phyloP scores from a whole-genome alignment of 371 early-diverging fungal genomes.

The Blakeslea trispora region DNA sequence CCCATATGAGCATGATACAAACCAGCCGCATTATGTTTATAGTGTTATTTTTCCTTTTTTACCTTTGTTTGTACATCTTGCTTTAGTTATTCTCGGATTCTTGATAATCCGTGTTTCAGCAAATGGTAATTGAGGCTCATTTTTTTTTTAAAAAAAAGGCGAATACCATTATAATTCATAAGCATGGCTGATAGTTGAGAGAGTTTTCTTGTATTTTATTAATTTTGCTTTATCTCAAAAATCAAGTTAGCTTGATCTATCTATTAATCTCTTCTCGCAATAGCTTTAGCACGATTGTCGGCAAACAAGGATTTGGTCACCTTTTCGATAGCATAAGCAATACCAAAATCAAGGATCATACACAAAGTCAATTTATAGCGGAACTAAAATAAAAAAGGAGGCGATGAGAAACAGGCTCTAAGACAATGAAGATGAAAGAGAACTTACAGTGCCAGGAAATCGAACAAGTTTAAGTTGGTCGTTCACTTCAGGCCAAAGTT shows the following conservation, averaged over 20 bases:
- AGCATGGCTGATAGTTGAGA: no score
- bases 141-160: no score
- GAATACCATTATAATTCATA: no score
- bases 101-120: no score
- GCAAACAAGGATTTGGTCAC: constrained; percentile 65
- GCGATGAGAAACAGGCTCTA: background rate
- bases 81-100: no score
- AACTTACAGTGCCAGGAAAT: constrained; percentile 79
- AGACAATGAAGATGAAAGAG: constrained; percentile 53
- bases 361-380: constrained; percentile 64
- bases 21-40: no score
- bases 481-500: constrained; percentile 90
- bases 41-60: no score
- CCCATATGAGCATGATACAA: no score
- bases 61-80: no score
- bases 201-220: no score
- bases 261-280: constrained; percentile 35
- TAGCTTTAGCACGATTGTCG: constrained; percentile 72
- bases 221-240: no score
- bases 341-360: constrained; percentile 75
- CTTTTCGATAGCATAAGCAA: constrained; percentile 70
- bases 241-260: background rate
- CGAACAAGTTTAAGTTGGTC: constrained; percentile 89
- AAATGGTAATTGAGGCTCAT: no score
- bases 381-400: constrained; percentile 48